Base-by-base conservation (phyloP, 106 monocot species). In the Dioscorea alata region DNA sequence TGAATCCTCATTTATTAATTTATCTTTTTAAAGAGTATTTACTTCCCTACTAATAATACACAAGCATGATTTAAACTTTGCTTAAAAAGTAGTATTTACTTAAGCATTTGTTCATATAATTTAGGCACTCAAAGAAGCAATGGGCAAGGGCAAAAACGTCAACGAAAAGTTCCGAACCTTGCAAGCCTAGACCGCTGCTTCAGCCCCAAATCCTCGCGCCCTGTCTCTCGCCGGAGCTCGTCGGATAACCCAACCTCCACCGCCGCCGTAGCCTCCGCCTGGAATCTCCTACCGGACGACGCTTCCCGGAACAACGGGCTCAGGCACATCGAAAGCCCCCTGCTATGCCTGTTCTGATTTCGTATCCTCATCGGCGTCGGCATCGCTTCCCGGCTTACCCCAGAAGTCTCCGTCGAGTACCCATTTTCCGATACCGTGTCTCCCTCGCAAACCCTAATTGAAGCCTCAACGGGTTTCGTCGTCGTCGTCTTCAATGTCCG, bases 181-280 rank as follows among this genome's bases (percentile, higher is more conserved):
- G 76, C 77, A 2, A 93, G 66, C 69, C 86, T 93, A 70, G 89
- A 86, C 66, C 86, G 71, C 72, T 70, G 71, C 72, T 70, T 79
- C 49, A 28, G 73, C 16, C 56, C 51, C 16, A 85, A 78, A 15
- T 34, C 51, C 35, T 42, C 66, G 23, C 50, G 66, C 63, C 74
- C 16, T 19, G 19, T 0, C 54, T 51, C 31, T 61, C 15, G 60
- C 50, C 21, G 20, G 49, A 70, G 59, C 16, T 87, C 84, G 54
- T 74, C 81, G 74, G 79, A 76, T 57, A 75, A 75, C 1, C 57
- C 76, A 16, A 19, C 57, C 13, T 72, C 75, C 42, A 0, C 42
- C 42, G 42, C 42, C 42, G 10, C 42, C 48, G 66, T n/a, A n/a
- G 66, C 48, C 63, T 3, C 3, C 34, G 66, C 67, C 14, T 89